phyloP scores from a whole-genome alignment of 129 eudicot species.

The Scalesia atractyloides region DNA sequence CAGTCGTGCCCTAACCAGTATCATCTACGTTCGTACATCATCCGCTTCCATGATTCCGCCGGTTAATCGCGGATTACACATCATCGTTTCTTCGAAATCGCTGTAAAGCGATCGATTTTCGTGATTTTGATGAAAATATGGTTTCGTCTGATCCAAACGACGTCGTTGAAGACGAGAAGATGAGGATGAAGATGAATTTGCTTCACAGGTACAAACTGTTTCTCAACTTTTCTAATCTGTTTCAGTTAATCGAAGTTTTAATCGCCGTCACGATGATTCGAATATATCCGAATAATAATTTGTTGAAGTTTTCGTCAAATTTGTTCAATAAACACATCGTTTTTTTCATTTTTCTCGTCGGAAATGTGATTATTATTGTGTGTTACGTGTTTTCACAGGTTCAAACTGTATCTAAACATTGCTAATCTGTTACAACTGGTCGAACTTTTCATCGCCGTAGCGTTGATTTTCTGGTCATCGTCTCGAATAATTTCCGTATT shows the following conservation, averaged over 20 bases:
- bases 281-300: constrained; percentile 18
- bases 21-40: background rate
- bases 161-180: constrained; percentile 33
- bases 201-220: constrained; percentile 47
- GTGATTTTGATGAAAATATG: constrained; percentile 11
- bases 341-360: constrained; percentile 46
- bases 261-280: constrained; percentile 29
- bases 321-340: constrained; percentile 56
- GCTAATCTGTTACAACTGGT: constrained; percentile 38
- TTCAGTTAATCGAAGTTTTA: constrained; percentile 47
- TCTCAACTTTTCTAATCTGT: constrained; percentile 35
- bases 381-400: constrained; percentile 45
- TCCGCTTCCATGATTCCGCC: background rate
- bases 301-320: constrained; percentile 27
- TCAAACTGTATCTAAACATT: background rate
- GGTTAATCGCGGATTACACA: no score
- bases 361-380: constrained; percentile 54
- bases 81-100: background rate
- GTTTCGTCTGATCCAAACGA: constrained; percentile 21
- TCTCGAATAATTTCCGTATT: constrained; percentile 41
- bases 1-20: background rate
- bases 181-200: constrained; percentile 32
- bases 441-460: constrained; percentile 47
- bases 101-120: background rate
- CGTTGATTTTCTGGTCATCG: constrained; percentile 63